Percentiles rank a stretch among this genome's conserved stretches.
These are phyloP conservation scores for Theobroma grandiflorum DNA, from an alignment of 441 rosid genomes.

Conservation along the genomic window DNA sequence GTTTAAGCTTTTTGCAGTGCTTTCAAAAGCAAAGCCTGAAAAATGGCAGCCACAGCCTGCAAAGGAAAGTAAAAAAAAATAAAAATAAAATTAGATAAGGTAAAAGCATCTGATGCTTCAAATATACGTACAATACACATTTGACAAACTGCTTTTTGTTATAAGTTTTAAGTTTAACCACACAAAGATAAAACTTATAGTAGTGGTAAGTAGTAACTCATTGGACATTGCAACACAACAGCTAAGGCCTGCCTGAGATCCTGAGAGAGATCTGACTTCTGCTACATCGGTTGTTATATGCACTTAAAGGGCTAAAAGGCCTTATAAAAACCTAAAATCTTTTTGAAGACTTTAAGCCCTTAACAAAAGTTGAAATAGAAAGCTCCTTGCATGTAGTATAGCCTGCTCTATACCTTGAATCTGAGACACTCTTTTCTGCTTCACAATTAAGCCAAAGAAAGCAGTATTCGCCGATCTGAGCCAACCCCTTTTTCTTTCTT, in stretches of 20 bases:
- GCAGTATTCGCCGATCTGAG: conserved; percentile 47
- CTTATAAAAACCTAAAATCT: conserved; percentile 38
- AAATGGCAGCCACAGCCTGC: conserved; percentile 56
- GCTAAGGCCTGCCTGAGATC: neutral
- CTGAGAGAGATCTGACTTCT: conserved; percentile 37
- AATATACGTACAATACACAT: conserved; percentile 23
- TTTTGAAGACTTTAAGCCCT: conserved; percentile 45
- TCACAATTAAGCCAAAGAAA: conserved; percentile 43
- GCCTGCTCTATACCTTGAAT: conserved; percentile 27
- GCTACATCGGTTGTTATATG: conserved; percentile 6
- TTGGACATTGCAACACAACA: neutral
- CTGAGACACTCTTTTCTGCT: conserved; percentile 26
- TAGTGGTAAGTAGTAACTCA: conserved; percentile 22
- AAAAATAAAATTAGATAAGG: conserved; percentile 33
- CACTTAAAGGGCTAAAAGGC: conserved; percentile 33
- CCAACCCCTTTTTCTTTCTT: conserved; percentile 20
- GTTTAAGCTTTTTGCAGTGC: conserved; percentile 60
- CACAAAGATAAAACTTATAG: neutral
- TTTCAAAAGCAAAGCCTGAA: conserved; percentile 76
- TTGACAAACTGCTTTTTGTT: neutral
- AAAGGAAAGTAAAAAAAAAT: conserved; percentile 34
- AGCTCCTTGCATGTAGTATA: neutral
- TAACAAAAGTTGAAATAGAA: conserved; percentile 32
- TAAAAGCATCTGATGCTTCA: conserved; percentile 42
- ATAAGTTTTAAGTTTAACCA: neutral